Conservation (phyloP, 345 rosid species). For the Aquilaria sinensis region DNA sequence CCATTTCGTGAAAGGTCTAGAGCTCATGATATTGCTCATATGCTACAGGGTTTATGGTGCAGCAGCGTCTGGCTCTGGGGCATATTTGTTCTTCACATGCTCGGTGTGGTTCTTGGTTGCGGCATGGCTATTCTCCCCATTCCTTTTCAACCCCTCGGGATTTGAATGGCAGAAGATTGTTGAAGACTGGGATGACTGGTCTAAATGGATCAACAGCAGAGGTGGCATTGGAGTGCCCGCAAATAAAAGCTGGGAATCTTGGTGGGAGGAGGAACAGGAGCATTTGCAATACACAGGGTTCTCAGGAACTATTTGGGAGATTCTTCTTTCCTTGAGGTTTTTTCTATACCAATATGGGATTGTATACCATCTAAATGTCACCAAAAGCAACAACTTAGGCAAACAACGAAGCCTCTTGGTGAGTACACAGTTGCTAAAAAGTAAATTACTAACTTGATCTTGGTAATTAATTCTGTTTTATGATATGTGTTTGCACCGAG, state of each 20-base stretch:
- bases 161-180: slow-evolving; percentile 16
- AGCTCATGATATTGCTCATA: slow-evolving; percentile 10
- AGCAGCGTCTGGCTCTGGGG: not conserved
- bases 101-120: slow-evolving; percentile 15
- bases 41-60: slow-evolving; percentile 7
- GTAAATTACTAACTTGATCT: too few species aligned
- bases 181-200: slow-evolving; percentile 15
- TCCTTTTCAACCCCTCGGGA: slow-evolving; percentile 14
- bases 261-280: slow-evolving; percentile 15
- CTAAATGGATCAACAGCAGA: slow-evolving; percentile 6
- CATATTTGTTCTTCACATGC: slow-evolving; percentile 6
- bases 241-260: slow-evolving; percentile 15
- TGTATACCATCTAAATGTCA: slow-evolving; percentile 12
- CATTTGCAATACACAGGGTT: slow-evolving; percentile 7
- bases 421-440: slow-evolving; percentile 15
- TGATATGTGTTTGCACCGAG: too few species aligned
- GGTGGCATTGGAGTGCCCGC: slow-evolving; percentile 15
- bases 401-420: slow-evolving; percentile 59
- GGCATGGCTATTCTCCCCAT: slow-evolving; percentile 13
- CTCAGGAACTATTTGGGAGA: slow-evolving; percentile 6
- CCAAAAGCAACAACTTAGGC: slow-evolving; percentile 39
- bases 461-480: too few species aligned
- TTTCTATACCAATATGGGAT: slow-evolving; percentile 14
- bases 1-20: slow-evolving; percentile 16
- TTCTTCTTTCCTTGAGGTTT: slow-evolving; percentile 13